phyloP scores from a whole-genome alignment of 108 stramenopile genomes.

The Nitzschia sp. region DNA sequence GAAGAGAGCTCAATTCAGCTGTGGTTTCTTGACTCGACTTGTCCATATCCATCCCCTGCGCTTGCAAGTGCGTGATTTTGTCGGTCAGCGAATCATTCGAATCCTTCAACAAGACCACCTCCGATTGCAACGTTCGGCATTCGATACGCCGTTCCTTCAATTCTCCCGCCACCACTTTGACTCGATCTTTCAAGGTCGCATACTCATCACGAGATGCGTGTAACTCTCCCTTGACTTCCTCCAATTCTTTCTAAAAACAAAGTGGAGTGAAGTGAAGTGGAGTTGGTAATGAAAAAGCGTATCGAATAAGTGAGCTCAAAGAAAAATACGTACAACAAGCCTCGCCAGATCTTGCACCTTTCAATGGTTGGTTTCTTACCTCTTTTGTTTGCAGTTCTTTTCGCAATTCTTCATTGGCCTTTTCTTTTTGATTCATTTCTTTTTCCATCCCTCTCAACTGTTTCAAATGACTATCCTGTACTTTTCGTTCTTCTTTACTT shows the following conservation, averaged over 20 bases:
- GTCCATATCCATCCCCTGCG: constrained; percentile 53
- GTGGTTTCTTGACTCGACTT: constrained; percentile 53
- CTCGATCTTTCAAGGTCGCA: constrained; percentile 66
- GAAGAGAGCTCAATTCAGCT: constrained; percentile 47
- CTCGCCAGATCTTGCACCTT: neutral
- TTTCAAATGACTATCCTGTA: constrained; percentile 26
- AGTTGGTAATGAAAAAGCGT: too few species aligned
- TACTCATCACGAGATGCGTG: constrained; percentile 54
- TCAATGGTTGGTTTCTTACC: constrained; percentile 34
- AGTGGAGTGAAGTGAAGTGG: too few species aligned
- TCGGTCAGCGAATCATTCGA: constrained; percentile 47
- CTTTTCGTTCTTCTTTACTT: constrained; percentile 17
- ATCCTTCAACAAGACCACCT: constrained; percentile 50
- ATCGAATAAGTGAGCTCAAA: too few species aligned
- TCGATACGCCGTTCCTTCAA: constrained; percentile 81
- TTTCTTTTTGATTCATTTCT: constrained; percentile 33
- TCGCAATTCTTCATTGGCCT: constrained; percentile 31
- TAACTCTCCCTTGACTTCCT: constrained; percentile 52
- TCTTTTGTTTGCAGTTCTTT: constrained; percentile 35
- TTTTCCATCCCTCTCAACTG: constrained; percentile 33
- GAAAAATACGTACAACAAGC: neutral
- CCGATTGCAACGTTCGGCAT: constrained; percentile 56
- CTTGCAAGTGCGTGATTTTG: constrained; percentile 50
- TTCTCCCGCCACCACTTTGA: constrained; percentile 77
- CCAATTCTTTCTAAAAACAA: constrained; percentile 39